These are phyloP conservation scores for Candida nanaspora DNA, from an alignment of 805 yeast genomes.

Conservation along the genomic window DNA sequence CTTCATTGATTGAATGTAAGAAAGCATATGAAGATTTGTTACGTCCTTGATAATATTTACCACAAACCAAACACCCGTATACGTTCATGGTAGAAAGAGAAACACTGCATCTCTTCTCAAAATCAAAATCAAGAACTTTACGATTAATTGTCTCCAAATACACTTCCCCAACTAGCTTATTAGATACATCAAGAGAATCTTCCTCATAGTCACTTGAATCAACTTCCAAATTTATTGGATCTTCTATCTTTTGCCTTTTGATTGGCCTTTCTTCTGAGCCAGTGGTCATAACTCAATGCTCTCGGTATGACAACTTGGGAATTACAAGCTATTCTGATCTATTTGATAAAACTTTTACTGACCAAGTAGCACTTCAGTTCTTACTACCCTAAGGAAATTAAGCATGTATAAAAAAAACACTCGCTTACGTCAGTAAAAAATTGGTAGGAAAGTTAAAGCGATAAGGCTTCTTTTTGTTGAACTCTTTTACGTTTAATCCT, in stretches of 20 bases:
- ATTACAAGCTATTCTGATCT: too few relatives aligned
- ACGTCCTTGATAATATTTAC: conserved; percentile 66
- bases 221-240: too few relatives aligned
- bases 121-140: conserved; percentile 54
- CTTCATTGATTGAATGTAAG: conserved; percentile 52
- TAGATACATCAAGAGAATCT: too few relatives aligned
- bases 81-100: conserved; percentile 55
- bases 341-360: too few relatives aligned
- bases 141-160: conserved; percentile 39
- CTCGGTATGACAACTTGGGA: background rate
- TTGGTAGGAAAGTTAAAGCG: background rate
- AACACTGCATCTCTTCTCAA: conserved; percentile 58
- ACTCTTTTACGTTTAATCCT: background rate
- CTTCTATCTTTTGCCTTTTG: background rate
- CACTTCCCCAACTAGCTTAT: conserved; percentile 2
- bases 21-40: conserved; percentile 59
- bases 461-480: background rate
- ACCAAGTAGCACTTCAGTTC: too few relatives aligned
- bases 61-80: conserved; percentile 70
- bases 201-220: background rate
- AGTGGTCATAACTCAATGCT: background rate
- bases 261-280: background rate
- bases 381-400: too few relatives aligned
- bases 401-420: background rate
- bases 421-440: too few relatives aligned